Percentiles rank a stretch among this genome's conserved stretches.
Conservation (phyloP, 2,329 filamentous ascomycete genomes). For the Sporothrix schenckii region DNA sequence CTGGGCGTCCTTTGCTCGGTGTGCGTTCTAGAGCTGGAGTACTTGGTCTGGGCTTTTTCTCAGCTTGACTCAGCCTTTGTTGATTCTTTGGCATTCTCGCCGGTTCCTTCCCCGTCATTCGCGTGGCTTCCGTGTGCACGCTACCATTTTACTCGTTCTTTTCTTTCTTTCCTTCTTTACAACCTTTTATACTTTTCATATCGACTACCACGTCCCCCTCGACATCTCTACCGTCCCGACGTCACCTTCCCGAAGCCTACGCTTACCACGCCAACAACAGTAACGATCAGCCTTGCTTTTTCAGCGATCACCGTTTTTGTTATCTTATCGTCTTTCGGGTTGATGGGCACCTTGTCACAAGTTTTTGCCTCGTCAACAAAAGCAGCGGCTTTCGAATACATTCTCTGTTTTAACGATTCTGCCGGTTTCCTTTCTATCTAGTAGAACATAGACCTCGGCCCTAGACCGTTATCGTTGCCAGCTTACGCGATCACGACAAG, state of each 20-base stretch:
- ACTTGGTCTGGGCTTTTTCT: conserved; percentile 25
- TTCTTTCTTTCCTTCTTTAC: background rate
- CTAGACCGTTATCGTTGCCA: background rate
- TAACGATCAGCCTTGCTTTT: conserved; percentile 12
- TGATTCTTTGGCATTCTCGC: background rate
- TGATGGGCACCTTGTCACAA: background rate
- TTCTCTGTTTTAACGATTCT: background rate
- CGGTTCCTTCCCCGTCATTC: conserved; percentile 23
- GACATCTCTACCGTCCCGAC: background rate
- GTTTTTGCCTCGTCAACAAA: background rate
- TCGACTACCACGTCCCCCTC: background rate
- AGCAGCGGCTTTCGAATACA: background rate
- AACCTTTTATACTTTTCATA: conserved; percentile 3
- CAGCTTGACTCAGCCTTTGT: conserved; percentile 25
- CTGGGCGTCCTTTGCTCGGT: conserved; percentile 4
- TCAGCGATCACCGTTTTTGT: background rate
- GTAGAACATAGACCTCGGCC: background rate
- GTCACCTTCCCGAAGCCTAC: background rate
- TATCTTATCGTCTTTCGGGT: conserved; percentile 9
- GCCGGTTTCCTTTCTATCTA: background rate
- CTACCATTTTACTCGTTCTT: background rate
- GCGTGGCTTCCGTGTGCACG: background rate
- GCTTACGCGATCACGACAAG: conserved; percentile 4
- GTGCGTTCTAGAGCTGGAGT: background rate
- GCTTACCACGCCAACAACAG: background rate